A percentile compares a stretch with the other conserved stretches of the same genome.
Conservation (phyloP, 2,329 filamentous ascomycete genomes). For the Penicillium fuscoglaucum region DNA sequence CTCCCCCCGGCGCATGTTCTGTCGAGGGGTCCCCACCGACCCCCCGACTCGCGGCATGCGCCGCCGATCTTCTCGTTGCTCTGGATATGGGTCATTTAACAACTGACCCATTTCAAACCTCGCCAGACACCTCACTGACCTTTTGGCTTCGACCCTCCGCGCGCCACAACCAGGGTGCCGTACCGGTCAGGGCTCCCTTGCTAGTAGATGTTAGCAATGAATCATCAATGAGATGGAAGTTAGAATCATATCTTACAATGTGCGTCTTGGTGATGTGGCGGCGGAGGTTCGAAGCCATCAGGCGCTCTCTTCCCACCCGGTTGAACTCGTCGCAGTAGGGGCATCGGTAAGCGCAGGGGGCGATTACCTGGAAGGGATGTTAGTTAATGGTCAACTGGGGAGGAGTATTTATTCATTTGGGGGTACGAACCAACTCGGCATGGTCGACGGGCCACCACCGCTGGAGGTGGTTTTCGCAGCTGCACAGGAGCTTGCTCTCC, state of each 20-base stretch:
- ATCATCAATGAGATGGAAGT: not conserved
- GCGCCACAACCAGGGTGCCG: not conserved
- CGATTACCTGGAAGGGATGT: not conserved
- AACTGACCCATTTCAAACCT: not conserved
- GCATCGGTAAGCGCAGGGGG: not conserved
- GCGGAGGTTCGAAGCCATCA: not conserved
- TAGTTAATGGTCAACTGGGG: not conserved
- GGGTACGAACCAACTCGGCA: not conserved
- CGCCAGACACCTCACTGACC: not conserved
- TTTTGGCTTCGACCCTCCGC: not conserved
- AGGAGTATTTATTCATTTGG: not conserved
- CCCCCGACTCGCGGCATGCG: not conserved
- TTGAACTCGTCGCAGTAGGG: not conserved
- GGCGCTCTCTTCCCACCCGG: not conserved
- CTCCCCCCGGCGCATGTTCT: not conserved
- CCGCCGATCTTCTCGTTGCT: not conserved
- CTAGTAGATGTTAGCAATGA: not conserved
- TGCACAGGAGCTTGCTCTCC: accelerated
- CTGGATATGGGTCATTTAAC: not conserved
- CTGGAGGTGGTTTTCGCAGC: not conserved
- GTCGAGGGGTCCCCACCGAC: not conserved
- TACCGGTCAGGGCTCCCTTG: not conserved
- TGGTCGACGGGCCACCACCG: not conserved
- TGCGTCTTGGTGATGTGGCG: not conserved
- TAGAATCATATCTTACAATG: not conserved